A percentile compares a stretch with the other conserved stretches of the same genome.
phyloP scores from a whole-genome alignment of 306 rosid genomes.

The Dalbergia cochinchinensis region DNA sequence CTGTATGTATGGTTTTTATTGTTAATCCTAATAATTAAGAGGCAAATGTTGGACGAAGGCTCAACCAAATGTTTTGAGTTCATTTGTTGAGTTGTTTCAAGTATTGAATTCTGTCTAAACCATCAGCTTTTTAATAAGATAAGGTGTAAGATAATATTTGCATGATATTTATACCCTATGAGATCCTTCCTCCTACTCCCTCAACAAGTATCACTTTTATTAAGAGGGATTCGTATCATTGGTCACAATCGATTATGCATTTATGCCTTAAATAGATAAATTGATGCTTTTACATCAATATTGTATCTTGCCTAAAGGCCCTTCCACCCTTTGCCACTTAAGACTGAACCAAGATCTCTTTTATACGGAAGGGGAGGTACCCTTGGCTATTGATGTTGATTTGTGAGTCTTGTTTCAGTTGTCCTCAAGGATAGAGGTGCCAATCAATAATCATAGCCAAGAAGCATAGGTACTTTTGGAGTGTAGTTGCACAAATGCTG shows the following conservation, averaged over 20 bases:
- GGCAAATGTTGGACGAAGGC: neutral
- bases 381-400: neutral
- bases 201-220: neutral
- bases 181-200: conserved; percentile 3
- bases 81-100: neutral
- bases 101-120: neutral
- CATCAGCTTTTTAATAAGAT: neutral
- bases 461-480: neutral
- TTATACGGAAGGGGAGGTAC: neutral
- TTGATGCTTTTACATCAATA: neutral
- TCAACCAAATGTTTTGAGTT: neutral
- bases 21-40: neutral
- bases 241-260: neutral
- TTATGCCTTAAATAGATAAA: neutral
- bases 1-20: neutral
- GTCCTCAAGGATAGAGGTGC: neutral
- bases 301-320: neutral
- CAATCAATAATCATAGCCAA: neutral
- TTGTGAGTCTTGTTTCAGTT: neutral
- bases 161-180: neutral
- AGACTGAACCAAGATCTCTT: neutral
- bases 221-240: neutral
- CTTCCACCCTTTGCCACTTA: neutral
- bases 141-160: neutral
- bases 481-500: neutral